A percentile compares a stretch with the other conserved stretches of the same genome.
Evolutionary conservation across 345 rosid genomes (phyloP).

Genomic region (Cardamine occulta): DNA sequence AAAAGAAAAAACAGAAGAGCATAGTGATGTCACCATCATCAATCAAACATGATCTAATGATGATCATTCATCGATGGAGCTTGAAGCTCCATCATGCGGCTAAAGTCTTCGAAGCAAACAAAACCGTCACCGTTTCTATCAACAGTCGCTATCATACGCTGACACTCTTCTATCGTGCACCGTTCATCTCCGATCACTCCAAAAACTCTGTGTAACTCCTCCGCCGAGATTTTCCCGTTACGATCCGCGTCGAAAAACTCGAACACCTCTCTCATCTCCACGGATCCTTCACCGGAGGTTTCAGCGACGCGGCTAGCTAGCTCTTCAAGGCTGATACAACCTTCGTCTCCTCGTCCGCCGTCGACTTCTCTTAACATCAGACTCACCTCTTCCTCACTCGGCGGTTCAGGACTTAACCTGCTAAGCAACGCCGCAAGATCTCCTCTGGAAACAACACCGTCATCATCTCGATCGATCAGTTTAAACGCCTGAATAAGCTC

Average conservation of each 20-base stretch:
- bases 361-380: slow-evolving; percentile 69
- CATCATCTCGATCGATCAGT: slow-evolving; percentile 59
- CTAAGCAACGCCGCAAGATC: slow-evolving; percentile 67
- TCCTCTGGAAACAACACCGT: slow-evolving; percentile 55
- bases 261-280: slow-evolving; percentile 70
- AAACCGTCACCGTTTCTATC: slow-evolving; percentile 80
- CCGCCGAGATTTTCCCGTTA: slow-evolving; percentile 89
- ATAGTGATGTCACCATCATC: slow-evolving; percentile 42
- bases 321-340: slow-evolving; percentile 59
- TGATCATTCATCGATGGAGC: slow-evolving; percentile 35
- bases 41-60: slow-evolving; percentile 25
- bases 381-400: slow-evolving; percentile 61
- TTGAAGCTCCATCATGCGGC: slow-evolving; percentile 72
- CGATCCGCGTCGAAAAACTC: slow-evolving; percentile 78
- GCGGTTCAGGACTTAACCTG: slow-evolving; percentile 60
- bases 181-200: slow-evolving; percentile 64
- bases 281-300: slow-evolving; percentile 48
- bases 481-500: slow-evolving; percentile 61
- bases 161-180: slow-evolving; percentile 92
- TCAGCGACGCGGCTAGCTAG: slow-evolving; percentile 55
- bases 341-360: slow-evolving; percentile 42
- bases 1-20: neutral
- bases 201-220: slow-evolving; percentile 62
- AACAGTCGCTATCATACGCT: slow-evolving; percentile 81
- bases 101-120: slow-evolving; percentile 89